Evolutionary conservation across 2,329 filamentous ascomycete species (phyloP).

Genomic region (Coniella vitis): DNA sequence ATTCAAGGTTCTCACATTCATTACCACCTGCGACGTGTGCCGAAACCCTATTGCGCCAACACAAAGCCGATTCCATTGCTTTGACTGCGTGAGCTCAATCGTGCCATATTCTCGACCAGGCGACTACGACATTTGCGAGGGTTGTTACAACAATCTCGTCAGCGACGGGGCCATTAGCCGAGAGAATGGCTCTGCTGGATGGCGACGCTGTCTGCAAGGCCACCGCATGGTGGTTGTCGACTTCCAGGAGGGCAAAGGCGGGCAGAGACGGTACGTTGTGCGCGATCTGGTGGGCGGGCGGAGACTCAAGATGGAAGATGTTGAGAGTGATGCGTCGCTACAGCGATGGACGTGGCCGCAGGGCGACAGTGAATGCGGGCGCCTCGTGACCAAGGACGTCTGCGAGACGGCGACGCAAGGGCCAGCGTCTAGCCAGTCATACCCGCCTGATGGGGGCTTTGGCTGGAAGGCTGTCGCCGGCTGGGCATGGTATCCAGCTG

Average conservation of each 20-base stretch:
- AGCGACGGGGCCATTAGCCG: constrained; percentile 56
- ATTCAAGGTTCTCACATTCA: constrained; percentile 65
- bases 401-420: constrained; percentile 34
- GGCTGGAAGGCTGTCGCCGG: constrained; percentile 57
- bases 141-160: constrained; percentile 68
- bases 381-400: constrained; percentile 46
- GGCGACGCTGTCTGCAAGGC: constrained; percentile 72
- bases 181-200: constrained; percentile 73
- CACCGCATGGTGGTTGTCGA: constrained; percentile 81
- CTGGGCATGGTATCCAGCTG: constrained; percentile 73
- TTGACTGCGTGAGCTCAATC: constrained; percentile 55
- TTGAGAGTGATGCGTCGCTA: constrained; percentile 27
- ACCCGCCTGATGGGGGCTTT: constrained; percentile 70
- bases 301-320: constrained; percentile 54
- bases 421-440: constrained; percentile 30
- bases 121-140: constrained; percentile 80
- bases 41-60: constrained; percentile 62
- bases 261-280: constrained; percentile 61
- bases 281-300: constrained; percentile 72
- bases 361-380: constrained; percentile 30
- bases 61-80: constrained; percentile 72
- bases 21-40: constrained; percentile 74
- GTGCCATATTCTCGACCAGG: constrained; percentile 45
- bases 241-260: constrained; percentile 61
- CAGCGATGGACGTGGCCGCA: constrained; percentile 48